Evolutionary conservation across 352 stramenopile species (phyloP).

Genomic region (Globisporangium cylindrosporum): DNA sequence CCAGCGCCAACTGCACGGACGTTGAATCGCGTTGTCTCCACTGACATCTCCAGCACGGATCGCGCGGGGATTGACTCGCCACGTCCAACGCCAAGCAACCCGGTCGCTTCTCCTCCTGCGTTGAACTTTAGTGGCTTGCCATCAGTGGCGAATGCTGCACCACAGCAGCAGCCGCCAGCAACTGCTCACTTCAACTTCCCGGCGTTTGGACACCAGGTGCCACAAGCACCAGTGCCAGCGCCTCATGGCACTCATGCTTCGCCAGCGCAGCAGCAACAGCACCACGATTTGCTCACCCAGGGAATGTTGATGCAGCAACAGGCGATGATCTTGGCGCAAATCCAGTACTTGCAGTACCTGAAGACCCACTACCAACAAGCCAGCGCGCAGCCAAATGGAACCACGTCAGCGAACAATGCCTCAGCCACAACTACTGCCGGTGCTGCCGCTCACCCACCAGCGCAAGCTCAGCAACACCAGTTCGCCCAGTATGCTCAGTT

Average conservation of each 20-base stretch:
- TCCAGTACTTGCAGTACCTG: conserved; percentile 78
- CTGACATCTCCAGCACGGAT: neutral
- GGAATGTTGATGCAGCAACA: conserved; percentile 80
- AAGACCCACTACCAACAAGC: conserved; percentile 38
- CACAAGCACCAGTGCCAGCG: conserved; percentile 8
- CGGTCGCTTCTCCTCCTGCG: neutral
- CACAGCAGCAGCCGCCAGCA: neutral
- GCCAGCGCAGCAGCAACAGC: conserved; percentile 6
- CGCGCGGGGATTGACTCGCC: conserved; percentile 16
- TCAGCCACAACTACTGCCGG: conserved; percentile 1
- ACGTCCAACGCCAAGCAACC: conserved; percentile 5
- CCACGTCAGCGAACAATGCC: neutral
- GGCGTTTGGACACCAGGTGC: conserved; percentile 14
- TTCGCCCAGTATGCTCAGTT: conserved; percentile 20
- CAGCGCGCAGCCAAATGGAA: conserved; percentile 4
- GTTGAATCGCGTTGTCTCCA: conserved; percentile 1
- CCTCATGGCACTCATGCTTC: conserved; percentile 1
- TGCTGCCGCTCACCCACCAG: neutral
- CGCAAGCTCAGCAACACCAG: conserved; percentile 11
- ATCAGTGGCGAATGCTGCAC: conserved; percentile 5
- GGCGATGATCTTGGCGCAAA: conserved; percentile 69
- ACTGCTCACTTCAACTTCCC: conserved; percentile 8
- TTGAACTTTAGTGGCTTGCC: neutral
- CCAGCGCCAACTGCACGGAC: conserved; percentile 7
- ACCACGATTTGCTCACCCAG: conserved; percentile 59